These are phyloP conservation scores for Aureobasidium sp. DNA, from an alignment of 2,329 filamentous ascomycete species.

Conservation along the genomic window DNA sequence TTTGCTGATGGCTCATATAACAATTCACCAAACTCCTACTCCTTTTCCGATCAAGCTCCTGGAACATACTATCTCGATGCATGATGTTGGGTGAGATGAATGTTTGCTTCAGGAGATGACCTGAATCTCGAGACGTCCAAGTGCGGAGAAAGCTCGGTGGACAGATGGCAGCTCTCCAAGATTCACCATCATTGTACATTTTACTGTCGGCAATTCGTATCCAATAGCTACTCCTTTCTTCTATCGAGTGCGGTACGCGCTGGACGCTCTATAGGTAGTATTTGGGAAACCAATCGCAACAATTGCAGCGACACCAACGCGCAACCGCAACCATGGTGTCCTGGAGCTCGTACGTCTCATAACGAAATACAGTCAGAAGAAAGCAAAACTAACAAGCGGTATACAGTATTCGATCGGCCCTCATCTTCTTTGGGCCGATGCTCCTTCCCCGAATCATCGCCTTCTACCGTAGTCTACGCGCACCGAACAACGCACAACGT, in stretches of 20 bases:
- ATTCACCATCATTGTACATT: conserved; percentile 15
- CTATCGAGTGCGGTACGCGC: not conserved
- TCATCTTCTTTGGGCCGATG: conserved; percentile 71
- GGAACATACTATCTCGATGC: too few relatives aligned
- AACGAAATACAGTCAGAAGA: not conserved
- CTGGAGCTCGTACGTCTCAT: conserved; percentile 19
- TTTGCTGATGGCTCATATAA: too few relatives aligned
- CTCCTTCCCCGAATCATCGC: conserved; percentile 72
- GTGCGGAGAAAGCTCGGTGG: conserved; percentile 10
- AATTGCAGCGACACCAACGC: not conserved
- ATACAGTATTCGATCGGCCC: conserved; percentile 38
- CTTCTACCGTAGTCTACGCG: conserved; percentile 66
- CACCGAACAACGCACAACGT: conserved; percentile 47
- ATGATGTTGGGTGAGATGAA: too few relatives aligned
- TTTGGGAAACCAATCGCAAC: not conserved
- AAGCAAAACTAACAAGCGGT: not conserved
- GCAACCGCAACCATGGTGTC: conserved; percentile 17
- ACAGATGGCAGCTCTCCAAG: not conserved
- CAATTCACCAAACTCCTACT: too few relatives aligned
- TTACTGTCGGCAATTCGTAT: not conserved
- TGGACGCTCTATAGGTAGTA: not conserved
- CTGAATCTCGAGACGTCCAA: not conserved
- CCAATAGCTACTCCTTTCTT: not conserved
- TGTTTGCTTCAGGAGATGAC: too few relatives aligned
- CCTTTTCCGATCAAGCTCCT: too few relatives aligned